Percentiles rank a stretch among this genome's conserved stretches.
phyloP scores from a whole-genome alignment of 2,329 filamentous ascomycete genomes.

The Scedosporium apiospermum region DNA sequence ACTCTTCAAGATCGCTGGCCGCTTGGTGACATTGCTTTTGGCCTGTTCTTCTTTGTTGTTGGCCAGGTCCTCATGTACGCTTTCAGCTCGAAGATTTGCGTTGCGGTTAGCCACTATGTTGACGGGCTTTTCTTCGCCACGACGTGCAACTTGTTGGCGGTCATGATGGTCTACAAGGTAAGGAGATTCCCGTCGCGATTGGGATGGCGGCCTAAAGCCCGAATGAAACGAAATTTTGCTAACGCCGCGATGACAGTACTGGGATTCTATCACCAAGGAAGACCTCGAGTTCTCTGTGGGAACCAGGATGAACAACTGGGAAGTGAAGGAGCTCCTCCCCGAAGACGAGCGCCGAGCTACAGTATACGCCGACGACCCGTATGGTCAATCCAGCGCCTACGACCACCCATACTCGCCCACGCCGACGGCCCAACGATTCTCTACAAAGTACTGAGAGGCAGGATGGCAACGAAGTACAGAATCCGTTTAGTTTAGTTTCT shows the following conservation, averaged over 20 bases:
- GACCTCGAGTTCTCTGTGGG: conserved; percentile 97
- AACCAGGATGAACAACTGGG: conserved; percentile 93
- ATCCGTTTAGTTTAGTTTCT: neutral
- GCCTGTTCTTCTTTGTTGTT: conserved; percentile 80
- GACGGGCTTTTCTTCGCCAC: conserved; percentile 94
- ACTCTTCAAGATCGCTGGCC: conserved; percentile 96
- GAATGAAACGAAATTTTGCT: neutral
- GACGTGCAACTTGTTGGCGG: conserved; percentile 81
- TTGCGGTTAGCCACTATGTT: conserved; percentile 78
- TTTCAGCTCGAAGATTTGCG: conserved; percentile 78
- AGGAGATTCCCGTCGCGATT: conserved; percentile 10
- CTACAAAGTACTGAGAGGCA: conserved; percentile 32
- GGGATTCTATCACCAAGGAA: conserved; percentile 97
- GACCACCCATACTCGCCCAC: conserved; percentile 41
- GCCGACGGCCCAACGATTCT: conserved; percentile 28
- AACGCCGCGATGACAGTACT: conserved; percentile 56
- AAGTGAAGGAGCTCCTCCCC: conserved; percentile 82
- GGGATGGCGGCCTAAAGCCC: neutral
- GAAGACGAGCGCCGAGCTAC: conserved; percentile 72
- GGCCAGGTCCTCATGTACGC: conserved; percentile 91
- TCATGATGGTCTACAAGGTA: conserved; percentile 99
- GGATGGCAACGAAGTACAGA: neutral
- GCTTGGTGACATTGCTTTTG: conserved; percentile 82
- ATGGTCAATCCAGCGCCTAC: conserved; percentile 45
- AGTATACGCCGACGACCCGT: conserved; percentile 60